Conservation (phyloP, 2,329 filamentous ascomycete genomes). For the Botrytis fabae region DNA sequence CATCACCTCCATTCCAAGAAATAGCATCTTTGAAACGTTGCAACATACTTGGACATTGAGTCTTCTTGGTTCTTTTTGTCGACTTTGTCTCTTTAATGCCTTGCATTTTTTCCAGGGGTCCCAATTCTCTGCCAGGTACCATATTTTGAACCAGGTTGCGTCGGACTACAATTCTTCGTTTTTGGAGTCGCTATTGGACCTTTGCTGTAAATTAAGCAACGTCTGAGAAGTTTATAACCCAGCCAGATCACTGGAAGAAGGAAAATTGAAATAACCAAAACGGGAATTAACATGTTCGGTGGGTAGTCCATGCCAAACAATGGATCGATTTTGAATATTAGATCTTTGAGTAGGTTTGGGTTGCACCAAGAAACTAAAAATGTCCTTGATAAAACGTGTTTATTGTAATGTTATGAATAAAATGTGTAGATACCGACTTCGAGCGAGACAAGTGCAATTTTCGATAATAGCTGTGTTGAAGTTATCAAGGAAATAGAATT, state of each 20-base stretch:
- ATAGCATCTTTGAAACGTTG: neutral
- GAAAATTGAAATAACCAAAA: neutral
- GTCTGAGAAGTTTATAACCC: too few relatives aligned
- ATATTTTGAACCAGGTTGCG: accelerated
- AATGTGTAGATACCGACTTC: neutral
- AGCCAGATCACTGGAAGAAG: neutral
- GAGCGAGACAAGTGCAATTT: neutral
- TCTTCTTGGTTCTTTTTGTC: neutral
- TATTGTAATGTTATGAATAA: neutral
- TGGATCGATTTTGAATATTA: neutral
- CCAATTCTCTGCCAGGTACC: neutral
- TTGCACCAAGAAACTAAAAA: neutral
- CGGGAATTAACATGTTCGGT: neutral
- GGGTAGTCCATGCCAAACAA: neutral
- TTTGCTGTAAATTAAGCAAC: neutral
- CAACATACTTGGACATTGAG: neutral
- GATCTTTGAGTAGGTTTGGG: neutral
- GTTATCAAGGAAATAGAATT: neutral
- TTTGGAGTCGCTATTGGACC: neutral
- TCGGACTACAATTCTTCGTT: neutral
- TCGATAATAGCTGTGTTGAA: neutral
- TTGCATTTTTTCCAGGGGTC: neutral
- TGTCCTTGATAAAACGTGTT: neutral
- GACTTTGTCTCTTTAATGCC: neutral
- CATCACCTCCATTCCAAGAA: neutral